A percentile compares a stretch with the other conserved stretches of the same genome.
Conservation (phyloP, 495 filamentous ascomycete species). For the Rusavskia elegans region DNA sequence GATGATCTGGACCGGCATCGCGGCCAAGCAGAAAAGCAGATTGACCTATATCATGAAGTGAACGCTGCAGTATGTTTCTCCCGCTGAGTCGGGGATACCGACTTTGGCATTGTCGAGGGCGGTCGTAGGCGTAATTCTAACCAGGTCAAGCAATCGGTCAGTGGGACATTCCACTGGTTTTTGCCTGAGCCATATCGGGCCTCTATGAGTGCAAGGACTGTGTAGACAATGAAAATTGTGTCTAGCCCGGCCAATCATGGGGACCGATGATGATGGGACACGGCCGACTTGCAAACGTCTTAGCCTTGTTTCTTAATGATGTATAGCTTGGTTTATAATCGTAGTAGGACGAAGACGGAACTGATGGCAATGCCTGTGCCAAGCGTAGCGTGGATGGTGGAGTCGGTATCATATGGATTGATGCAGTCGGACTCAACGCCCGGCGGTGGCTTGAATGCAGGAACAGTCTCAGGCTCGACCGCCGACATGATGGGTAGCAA, state of each 20-base stretch:
- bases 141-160: not conserved
- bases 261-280: no score
- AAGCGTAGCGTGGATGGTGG: no score
- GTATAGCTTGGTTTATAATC: conserved; percentile 6
- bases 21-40: conserved; percentile 16
- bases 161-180: conserved; percentile 15
- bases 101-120: no score
- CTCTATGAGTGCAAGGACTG: not conserved
- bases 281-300: not conserved
- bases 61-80: conserved; percentile 17
- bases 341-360: conserved; percentile 5
- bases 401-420: no score
- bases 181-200: conserved; percentile 5
- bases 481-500: no score
- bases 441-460: no score
- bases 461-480: no score
- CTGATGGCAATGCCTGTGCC: not conserved
- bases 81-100: conserved; percentile 9
- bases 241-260: no score
- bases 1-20: conserved; percentile 19
- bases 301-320: conserved; percentile 4
- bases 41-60: conserved; percentile 23
- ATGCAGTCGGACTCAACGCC: no score
- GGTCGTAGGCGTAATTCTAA: not conserved
- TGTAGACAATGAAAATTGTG: no score